Evolutionary conservation across 345 rosid species (phyloP).

Genomic region (Lumnitzera racemosa): DNA sequence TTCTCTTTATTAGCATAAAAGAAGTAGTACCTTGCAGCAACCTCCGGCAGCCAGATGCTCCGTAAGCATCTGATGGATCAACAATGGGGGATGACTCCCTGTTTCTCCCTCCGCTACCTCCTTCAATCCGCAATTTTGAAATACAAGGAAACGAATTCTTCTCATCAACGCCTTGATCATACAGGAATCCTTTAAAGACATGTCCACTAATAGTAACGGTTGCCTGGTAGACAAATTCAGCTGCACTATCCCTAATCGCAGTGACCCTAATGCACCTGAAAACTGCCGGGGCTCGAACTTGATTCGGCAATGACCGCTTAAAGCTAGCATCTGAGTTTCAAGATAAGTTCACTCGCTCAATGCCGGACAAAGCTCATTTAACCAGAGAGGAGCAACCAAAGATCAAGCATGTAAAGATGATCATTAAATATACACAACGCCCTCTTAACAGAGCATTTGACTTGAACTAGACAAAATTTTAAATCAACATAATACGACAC

Average conservation of each 20-base stretch:
- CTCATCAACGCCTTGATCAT: slow-evolving; percentile 55
- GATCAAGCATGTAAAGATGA: no score
- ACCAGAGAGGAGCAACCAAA: not conserved
- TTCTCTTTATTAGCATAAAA: not conserved
- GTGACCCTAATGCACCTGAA: slow-evolving; percentile 42
- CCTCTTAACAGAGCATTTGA: no score
- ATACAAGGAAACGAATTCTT: slow-evolving; percentile 35
- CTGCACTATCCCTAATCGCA: slow-evolving; percentile 24
- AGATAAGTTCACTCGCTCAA: not conserved
- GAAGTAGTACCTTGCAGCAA: slow-evolving; percentile 23
- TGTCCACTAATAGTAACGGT: slow-evolving; percentile 45
- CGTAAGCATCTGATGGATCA: slow-evolving; percentile 15
- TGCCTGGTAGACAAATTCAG: slow-evolving; percentile 37
- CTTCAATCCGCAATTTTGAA: slow-evolving; percentile 19
- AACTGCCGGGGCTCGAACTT: slow-evolving; percentile 29
- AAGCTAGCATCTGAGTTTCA: slow-evolving; percentile 27
- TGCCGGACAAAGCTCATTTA: slow-evolving; percentile 1
- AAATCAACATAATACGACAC: no score
- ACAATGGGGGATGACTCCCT: slow-evolving; percentile 26
- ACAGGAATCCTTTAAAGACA: slow-evolving; percentile 45
- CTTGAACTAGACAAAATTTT: no score
- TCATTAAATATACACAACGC: no score
- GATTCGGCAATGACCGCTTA: slow-evolving; percentile 32
- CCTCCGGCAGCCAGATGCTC: slow-evolving; percentile 24
- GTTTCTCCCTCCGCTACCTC: slow-evolving; percentile 12